Evolutionary conservation across 140 eudicot species (phyloP).

Genomic region (Ambrosia hybrid): DNA sequence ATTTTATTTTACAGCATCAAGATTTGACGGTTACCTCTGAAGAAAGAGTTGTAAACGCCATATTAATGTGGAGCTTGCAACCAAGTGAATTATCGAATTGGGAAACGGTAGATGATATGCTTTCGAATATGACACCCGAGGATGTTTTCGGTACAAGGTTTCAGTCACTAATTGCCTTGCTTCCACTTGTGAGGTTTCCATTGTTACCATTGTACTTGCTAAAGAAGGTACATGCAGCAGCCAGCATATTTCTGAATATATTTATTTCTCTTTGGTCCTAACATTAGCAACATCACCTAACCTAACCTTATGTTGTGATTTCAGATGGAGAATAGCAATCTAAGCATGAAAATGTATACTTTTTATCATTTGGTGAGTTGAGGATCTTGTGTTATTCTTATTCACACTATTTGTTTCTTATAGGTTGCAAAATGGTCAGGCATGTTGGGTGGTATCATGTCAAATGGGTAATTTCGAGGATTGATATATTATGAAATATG

Average conservation of each 20-base stretch:
- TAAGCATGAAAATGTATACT: constrained; percentile 46
- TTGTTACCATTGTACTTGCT: constrained; percentile 62
- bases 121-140: constrained; percentile 49
- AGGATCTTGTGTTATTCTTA: neutral
- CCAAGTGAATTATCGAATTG: constrained; percentile 60
- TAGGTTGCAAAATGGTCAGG: too few species aligned
- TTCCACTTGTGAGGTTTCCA: constrained; percentile 78
- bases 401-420: neutral
- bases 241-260: too few species aligned
- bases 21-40: constrained; percentile 91
- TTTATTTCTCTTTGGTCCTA: neutral
- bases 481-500: too few species aligned
- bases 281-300: neutral
- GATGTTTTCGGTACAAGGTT: constrained; percentile 64
- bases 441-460: neutral
- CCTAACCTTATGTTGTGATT: constrained; percentile 21
- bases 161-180: constrained; percentile 45
- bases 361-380: constrained; percentile 61
- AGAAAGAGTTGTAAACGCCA: constrained; percentile 83
- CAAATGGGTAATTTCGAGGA: neutral
- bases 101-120: constrained; percentile 65
- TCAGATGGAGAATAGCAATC: constrained; percentile 75
- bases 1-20: constrained; percentile 75
- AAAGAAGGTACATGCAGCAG: constrained; percentile 54
- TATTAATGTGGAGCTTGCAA: constrained; percentile 76